These are phyloP conservation scores for Xylariomycetidae sp. DNA, from an alignment of 2,329 filamentous ascomycete genomes.

Conservation along the genomic window DNA sequence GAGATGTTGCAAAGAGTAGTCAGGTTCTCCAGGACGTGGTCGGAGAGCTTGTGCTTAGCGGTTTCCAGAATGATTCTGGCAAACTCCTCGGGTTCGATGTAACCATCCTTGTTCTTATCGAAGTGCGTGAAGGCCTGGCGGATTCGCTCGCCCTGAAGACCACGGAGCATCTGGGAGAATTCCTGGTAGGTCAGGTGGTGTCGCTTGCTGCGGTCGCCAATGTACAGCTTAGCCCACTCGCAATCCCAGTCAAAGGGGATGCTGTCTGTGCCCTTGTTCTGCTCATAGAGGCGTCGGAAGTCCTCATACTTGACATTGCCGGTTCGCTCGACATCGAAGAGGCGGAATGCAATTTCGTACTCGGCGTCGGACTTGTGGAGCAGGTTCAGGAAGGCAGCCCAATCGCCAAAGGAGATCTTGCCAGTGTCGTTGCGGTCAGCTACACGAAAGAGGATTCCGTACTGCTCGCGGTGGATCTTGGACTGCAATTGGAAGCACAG, in stretches of 20 bases:
- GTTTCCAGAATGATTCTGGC: constrained; percentile 95
- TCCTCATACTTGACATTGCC: constrained; percentile 86
- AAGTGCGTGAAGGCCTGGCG: constrained; percentile 90
- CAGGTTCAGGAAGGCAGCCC: constrained; percentile 90
- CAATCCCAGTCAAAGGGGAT: constrained; percentile 97
- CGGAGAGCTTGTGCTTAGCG: constrained; percentile 90
- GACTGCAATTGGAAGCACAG: constrained; percentile 52
- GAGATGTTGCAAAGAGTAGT: constrained; percentile 94
- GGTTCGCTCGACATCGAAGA: constrained; percentile 82
- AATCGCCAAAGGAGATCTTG: constrained; percentile 74
- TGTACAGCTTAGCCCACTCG: constrained; percentile 93
- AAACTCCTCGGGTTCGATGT: constrained; percentile 92
- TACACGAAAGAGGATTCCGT: constrained; percentile 85
- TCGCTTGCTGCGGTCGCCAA: constrained; percentile 78
- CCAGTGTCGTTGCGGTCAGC: constrained; percentile 75
- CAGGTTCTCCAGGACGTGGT: constrained; percentile 87
- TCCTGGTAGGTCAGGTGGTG: constrained; percentile 93
- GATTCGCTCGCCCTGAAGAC: constrained; percentile 91
- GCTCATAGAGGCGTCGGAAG: constrained; percentile 77
- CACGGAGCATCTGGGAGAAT: constrained; percentile 96
- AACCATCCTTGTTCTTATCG: constrained; percentile 87
- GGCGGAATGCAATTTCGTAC: constrained; percentile 96
- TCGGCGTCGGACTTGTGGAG: constrained; percentile 92
- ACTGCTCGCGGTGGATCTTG: constrained; percentile 95
- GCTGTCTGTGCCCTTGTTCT: constrained; percentile 77